These are phyloP conservation scores for Clonostachys rhizophaga DNA, from an alignment of 2,329 filamentous ascomycete genomes.

Conservation along the genomic window DNA sequence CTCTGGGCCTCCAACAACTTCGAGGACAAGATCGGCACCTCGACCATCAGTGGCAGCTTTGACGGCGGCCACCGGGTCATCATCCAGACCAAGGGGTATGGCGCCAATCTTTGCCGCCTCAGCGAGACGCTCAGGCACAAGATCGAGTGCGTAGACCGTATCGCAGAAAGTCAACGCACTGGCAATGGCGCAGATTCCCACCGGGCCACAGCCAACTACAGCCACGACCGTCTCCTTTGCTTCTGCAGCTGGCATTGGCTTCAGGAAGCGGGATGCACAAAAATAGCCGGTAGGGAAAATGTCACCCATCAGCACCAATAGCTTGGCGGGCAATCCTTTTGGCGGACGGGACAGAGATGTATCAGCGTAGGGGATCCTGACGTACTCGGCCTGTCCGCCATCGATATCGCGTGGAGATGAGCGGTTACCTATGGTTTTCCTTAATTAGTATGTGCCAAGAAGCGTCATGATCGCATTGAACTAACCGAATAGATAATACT, in stretches of 20 bases:
- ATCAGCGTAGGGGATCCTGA: constrained; percentile 72
- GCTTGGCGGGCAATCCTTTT: constrained; percentile 43
- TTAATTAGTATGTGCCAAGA: constrained; percentile 23
- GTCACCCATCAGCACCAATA: constrained; percentile 86
- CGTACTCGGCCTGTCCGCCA: constrained; percentile 78
- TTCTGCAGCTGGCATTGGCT: constrained; percentile 46
- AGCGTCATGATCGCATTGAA: constrained; percentile 14
- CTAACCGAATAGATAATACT: constrained; percentile 66
- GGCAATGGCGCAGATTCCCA: constrained; percentile 75
- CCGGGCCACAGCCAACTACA: constrained; percentile 78
- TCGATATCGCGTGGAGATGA: constrained; percentile 48
- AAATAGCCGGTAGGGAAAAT: constrained; percentile 89
- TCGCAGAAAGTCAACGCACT: constrained; percentile 46
- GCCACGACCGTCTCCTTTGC: constrained; percentile 60
- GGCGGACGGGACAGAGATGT: constrained; percentile 3
- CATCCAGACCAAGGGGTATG: constrained; percentile 76
- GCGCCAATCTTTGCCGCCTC: constrained; percentile 71
- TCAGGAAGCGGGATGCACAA: constrained; percentile 74
- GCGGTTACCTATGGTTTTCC: too few relatives aligned
- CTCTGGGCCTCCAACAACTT: constrained; percentile 67
- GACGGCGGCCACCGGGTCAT: constrained; percentile 81
- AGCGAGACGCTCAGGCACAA: constrained; percentile 68
- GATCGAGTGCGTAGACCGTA: constrained; percentile 58
- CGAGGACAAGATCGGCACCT: constrained; percentile 81
- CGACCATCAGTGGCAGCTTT: constrained; percentile 72